Conservation (phyloP, 192 early-diverging fungal genomes). For the Backusella macrospora region DNA sequence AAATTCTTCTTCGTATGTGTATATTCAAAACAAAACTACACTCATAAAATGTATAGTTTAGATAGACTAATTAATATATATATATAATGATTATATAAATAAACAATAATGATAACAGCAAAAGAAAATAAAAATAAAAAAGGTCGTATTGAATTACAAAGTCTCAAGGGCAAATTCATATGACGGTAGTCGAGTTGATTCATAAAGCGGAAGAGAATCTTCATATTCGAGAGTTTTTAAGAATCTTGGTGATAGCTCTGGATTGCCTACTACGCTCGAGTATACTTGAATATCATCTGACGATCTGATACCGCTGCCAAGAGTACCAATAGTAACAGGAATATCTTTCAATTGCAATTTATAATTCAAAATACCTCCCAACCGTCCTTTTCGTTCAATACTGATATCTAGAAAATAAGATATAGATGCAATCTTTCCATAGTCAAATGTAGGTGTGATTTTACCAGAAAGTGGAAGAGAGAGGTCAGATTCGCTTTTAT, state of each 20-base stretch:
- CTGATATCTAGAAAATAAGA: background rate
- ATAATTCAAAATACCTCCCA: background rate
- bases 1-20: no score
- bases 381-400: background rate
- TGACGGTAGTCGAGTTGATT: conserved; percentile 8
- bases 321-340: conserved; percentile 27
- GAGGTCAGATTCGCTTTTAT: background rate
- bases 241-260: conserved; percentile 6
- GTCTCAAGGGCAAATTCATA: conserved; percentile 1
- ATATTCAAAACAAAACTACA: no score
- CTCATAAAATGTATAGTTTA: background rate
- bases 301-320: conserved; percentile 23
- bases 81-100: background rate
- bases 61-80: no score
- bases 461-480: conserved; percentile 2
- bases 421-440: conserved; percentile 16
- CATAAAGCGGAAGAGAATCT: conserved; percentile 23
- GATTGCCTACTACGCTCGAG: background rate
- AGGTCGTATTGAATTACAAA: background rate
- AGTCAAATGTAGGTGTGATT: conserved; percentile 14
- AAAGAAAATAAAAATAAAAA: background rate
- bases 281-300: conserved; percentile 21
- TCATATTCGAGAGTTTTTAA: conserved; percentile 10
- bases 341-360: conserved; percentile 4
- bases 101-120: background rate